Evolutionary conservation across 352 stramenopile species (phyloP).

Genomic region (Phytophthora pseudosyringae): DNA sequence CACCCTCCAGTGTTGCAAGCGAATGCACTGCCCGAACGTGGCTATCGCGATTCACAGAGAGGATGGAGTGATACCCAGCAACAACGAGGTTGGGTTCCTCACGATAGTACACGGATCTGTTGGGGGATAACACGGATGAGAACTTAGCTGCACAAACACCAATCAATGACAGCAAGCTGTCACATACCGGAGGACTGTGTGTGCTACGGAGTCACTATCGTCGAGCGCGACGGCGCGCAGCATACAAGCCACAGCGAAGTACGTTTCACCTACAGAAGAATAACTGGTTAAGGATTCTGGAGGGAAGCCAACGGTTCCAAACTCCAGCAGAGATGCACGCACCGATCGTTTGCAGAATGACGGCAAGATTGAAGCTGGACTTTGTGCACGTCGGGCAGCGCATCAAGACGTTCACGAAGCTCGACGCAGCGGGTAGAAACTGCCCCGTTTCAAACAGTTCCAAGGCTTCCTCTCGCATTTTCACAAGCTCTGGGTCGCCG

Average conservation of each 20-base stretch:
- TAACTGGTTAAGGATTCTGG: neutral
- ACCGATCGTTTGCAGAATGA: conserved; percentile 78
- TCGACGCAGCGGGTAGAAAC: conserved; percentile 49
- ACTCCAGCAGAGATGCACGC: conserved; percentile 1
- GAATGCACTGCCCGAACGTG: conserved; percentile 72
- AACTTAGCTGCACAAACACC: neutral
- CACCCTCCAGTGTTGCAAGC: conserved; percentile 65
- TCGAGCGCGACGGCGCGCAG: conserved; percentile 69
- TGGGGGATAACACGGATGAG: conserved; percentile 16
- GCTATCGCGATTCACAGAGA: conserved; percentile 32
- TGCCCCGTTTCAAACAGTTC: conserved; percentile 62
- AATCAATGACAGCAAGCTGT: neutral
- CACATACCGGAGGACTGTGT: conserved; percentile 70
- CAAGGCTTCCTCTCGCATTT: conserved; percentile 52
- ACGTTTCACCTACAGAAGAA: conserved; percentile 55
- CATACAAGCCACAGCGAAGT: conserved; percentile 73
- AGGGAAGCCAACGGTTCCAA: neutral
- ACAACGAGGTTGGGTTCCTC: conserved; percentile 65
- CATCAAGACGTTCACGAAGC: conserved; percentile 58
- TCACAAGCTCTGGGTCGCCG: conserved; percentile 35
- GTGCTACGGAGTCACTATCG: conserved; percentile 76
- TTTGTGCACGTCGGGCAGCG: conserved; percentile 60
- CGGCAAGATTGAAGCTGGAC: conserved; percentile 79
- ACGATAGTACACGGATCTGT: conserved; percentile 68
- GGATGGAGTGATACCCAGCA: conserved; percentile 54